Percentiles rank a stretch among this genome's conserved stretches.
These are phyloP conservation scores for Amanita subjunquillea DNA, from an alignment of 768 basidiomycete genomes.

Conservation along the genomic window DNA sequence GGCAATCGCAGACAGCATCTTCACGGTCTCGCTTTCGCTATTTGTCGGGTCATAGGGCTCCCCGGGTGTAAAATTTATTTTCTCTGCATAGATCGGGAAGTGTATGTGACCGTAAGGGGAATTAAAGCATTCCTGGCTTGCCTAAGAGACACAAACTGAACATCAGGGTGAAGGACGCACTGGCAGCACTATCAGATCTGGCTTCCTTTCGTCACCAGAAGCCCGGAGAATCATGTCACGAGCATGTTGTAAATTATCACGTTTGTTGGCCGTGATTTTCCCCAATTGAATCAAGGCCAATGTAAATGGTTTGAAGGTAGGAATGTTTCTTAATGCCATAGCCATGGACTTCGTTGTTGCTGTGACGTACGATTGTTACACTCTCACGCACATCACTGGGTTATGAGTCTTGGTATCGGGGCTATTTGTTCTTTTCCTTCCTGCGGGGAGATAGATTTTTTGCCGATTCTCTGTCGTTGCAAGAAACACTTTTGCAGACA, in stretches of 20 bases:
- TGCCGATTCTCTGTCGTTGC: slow-evolving; percentile 69
- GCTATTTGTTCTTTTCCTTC: slow-evolving; percentile 48
- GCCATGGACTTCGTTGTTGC: no score
- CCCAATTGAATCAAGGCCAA: slow-evolving; percentile 90
- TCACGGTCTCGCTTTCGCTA: slow-evolving; percentile 66
- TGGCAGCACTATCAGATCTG: slow-evolving; percentile 77
- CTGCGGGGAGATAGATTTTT: slow-evolving; percentile 61
- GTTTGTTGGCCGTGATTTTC: slow-evolving; percentile 58
- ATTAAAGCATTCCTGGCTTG: slow-evolving; percentile 73
- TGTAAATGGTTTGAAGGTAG: slow-evolving; percentile 57
- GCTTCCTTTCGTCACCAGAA: slow-evolving; percentile 34
- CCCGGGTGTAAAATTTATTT: slow-evolving; percentile 52
- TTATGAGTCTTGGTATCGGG: slow-evolving; percentile 35
- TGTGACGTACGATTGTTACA: no score
- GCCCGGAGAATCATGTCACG: slow-evolving; percentile 71
- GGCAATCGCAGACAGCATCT: slow-evolving; percentile 72
- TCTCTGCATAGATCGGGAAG: slow-evolving; percentile 81
- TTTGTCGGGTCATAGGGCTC: slow-evolving; percentile 43
- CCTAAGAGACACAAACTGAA: not conserved
- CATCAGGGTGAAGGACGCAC: slow-evolving; percentile 27
- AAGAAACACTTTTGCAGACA: slow-evolving; percentile 46
- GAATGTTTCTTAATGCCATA: not conserved
- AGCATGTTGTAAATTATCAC: slow-evolving; percentile 75
- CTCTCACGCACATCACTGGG: not conserved
- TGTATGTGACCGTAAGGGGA: slow-evolving; percentile 73